phyloP scores from a whole-genome alignment of 768 basidiomycete genomes.

The Mrakia gelida region DNA sequence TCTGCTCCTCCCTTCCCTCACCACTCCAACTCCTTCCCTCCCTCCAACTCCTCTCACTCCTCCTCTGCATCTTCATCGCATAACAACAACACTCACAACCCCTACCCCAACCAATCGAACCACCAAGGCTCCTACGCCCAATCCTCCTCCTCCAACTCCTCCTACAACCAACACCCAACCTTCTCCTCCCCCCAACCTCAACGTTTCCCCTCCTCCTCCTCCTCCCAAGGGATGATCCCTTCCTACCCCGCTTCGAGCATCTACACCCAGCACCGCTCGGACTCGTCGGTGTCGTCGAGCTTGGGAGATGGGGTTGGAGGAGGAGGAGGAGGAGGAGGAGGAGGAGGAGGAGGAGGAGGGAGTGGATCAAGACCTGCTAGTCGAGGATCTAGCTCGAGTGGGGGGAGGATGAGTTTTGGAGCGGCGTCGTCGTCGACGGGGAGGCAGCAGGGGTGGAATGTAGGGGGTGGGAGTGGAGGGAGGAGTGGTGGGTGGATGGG shows the following conservation, averaged over 20 bases:
- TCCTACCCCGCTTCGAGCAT: background rate
- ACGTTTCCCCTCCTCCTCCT: background rate
- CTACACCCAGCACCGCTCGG: slow-evolving; percentile 14
- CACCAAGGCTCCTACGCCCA: background rate
- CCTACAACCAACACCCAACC: background rate
- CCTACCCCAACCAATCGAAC: background rate
- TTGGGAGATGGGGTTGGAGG: background rate
- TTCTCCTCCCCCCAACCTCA: slow-evolving; percentile 6
- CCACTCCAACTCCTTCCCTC: background rate
- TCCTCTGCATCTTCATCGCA: slow-evolving; percentile 7
- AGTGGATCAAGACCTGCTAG: background rate
- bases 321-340: background rate
- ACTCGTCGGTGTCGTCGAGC: slow-evolving; percentile 13
- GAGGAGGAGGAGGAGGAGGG: background rate
- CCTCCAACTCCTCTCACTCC: background rate
- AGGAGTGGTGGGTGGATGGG: background rate
- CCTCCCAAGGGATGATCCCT: background rate
- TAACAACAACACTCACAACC: background rate
- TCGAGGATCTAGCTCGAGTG: slow-evolving; percentile 3
- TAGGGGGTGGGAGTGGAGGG: background rate
- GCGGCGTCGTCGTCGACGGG: slow-evolving; percentile 1
- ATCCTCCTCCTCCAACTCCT: background rate
- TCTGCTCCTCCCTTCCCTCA: slow-evolving; percentile 26
- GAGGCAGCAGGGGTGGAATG: slow-evolving; percentile 19
- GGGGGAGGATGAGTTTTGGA: slow-evolving; percentile 27